A percentile compares a stretch with the other conserved stretches of the same genome.
Evolutionary conservation across 176 grass and related monocot species (phyloP).

Genomic region (Phragmites australis): DNA sequence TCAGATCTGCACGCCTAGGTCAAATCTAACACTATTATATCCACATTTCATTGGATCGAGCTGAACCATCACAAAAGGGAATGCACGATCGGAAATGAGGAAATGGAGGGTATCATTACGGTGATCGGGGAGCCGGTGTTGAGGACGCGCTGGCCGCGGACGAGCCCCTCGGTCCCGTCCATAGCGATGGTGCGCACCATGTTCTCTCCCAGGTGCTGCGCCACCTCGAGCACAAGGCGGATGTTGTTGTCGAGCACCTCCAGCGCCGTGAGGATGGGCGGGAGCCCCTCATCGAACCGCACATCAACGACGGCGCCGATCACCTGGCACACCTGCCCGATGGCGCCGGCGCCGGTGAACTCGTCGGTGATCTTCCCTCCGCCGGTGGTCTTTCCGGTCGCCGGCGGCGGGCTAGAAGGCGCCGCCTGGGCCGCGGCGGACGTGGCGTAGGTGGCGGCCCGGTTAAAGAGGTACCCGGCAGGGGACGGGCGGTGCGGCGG

Average conservation of each 20-base stretch:
- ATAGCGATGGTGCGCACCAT: slow-evolving; percentile 98
- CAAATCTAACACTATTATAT: slow-evolving; percentile 20
- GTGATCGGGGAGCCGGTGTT: slow-evolving; percentile 99
- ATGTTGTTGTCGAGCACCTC: slow-evolving; percentile 98
- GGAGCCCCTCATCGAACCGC: slow-evolving; percentile 80
- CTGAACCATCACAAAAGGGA: not conserved
- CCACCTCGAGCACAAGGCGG: slow-evolving; percentile 92
- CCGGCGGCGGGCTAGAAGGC: slow-evolving; percentile 10
- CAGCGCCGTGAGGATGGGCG: slow-evolving; percentile 94
- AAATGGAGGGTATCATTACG: slow-evolving; percentile 44
- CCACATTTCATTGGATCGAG: slow-evolving; percentile 39
- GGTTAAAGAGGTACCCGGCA: slow-evolving; percentile 63
- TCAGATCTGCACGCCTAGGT: slow-evolving; percentile 11
- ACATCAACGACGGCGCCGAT: slow-evolving; percentile 98
- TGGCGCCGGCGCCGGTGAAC: slow-evolving; percentile 88
- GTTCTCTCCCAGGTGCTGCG: slow-evolving; percentile 92
- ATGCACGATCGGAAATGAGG: slow-evolving; percentile 6
- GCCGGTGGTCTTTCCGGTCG: slow-evolving; percentile 27
- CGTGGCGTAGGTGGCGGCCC: slow-evolving; percentile 65
- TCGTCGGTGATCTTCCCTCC: slow-evolving; percentile 93
- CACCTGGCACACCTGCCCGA: slow-evolving; percentile 94
- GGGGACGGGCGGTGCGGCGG: slow-evolving; percentile 65
- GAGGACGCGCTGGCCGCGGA: slow-evolving; percentile 89
- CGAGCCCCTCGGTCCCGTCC: slow-evolving; percentile 96
- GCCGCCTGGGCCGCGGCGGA: slow-evolving; percentile 43